Evolutionary conservation across 768 basidiomycete genomes (phyloP), one percentile per base, ranked within the genome.

Genomic region (Fistulinella prunicolor): DNA sequence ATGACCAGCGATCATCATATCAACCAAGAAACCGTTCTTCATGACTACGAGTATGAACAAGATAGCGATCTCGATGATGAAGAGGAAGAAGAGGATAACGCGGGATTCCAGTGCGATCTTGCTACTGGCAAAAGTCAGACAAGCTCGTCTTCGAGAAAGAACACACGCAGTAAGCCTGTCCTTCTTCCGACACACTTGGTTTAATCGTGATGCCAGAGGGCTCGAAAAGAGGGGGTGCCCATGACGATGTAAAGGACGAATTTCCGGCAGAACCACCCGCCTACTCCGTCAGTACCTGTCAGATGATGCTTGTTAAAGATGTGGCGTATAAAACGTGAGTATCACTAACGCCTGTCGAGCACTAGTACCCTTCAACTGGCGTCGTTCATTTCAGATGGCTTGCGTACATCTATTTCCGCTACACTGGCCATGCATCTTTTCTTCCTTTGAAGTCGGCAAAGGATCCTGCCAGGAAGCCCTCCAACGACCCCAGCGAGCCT

Each of bases 21-120:
- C 42, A 42, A 38, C 19, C 30, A 14, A 9, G 42, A 65, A 19
- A 47, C 62, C 8, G 20, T 64, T 0, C 60, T 63, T 19, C 63
- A 62, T 34, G 54, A 62, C 3, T 65, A 65, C 8, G 56, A 55
- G 12, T 66, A 65, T 10, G 56, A 67, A 17, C 51, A 45, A 20
- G 64, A 65, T 26, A 67, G 65, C 34, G 63, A 65, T 38, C 60
- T 65, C 17, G 65, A 67, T 5, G 63, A 59, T 16, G 62, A 65
- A 14, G 54, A 52, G 5, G 49, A 45, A 1, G 29, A 20, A 14
- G 30, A 14, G 21, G 49, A 43, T 17, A n/a, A 17, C 20, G 2
- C 2, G 20, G 24, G 1, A 29, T 21, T 4, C 24, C 19, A 22
- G 19, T 20, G 12, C 29, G 8, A 22, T 3, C 0, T 20, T 19